Conservation (phyloP, 345 rosid genomes). For the Bretschneidera sinensis region DNA sequence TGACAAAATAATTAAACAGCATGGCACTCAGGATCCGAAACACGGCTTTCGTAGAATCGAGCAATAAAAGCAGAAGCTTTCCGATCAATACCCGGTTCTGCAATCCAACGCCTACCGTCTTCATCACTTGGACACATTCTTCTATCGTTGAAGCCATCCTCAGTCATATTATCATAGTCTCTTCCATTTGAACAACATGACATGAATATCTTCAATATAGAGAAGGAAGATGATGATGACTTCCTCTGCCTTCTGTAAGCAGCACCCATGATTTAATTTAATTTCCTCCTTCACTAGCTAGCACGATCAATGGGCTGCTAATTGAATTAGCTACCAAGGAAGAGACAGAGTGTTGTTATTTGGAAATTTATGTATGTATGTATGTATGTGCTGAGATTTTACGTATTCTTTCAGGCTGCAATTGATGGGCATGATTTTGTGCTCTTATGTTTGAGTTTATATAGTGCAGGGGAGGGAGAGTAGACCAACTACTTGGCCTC, state of each 20-base stretch:
- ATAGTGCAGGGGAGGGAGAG: too few relatives aligned
- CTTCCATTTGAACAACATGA: constrained; percentile 51
- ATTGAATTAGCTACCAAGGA: too few relatives aligned
- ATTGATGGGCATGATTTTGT: too few relatives aligned
- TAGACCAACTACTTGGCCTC: too few relatives aligned
- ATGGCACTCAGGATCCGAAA: constrained; percentile 43
- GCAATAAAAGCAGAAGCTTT: constrained; percentile 67
- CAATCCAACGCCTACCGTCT: constrained; percentile 64
- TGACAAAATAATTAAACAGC: constrained; percentile 26
- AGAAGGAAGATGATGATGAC: constrained; percentile 34
- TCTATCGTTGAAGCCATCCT: constrained; percentile 41
- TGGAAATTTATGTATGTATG: too few relatives aligned
- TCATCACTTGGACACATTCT: constrained; percentile 58
- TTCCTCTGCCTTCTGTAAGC: constrained; percentile 38
- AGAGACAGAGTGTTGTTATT: too few relatives aligned
- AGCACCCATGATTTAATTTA: too few relatives aligned
- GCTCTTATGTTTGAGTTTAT: too few relatives aligned
- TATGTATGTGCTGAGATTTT: too few relatives aligned
- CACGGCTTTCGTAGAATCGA: constrained; percentile 51
- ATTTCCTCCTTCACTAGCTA: too few relatives aligned
- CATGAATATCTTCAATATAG: constrained; percentile 45
- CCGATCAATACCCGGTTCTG: constrained; percentile 77
- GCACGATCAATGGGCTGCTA: too few relatives aligned
- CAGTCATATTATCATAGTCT: constrained; percentile 41
- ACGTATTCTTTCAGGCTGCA: too few relatives aligned